phyloP scores from a whole-genome alignment of 192 early-diverging fungal species.

The Podila epigama region DNA sequence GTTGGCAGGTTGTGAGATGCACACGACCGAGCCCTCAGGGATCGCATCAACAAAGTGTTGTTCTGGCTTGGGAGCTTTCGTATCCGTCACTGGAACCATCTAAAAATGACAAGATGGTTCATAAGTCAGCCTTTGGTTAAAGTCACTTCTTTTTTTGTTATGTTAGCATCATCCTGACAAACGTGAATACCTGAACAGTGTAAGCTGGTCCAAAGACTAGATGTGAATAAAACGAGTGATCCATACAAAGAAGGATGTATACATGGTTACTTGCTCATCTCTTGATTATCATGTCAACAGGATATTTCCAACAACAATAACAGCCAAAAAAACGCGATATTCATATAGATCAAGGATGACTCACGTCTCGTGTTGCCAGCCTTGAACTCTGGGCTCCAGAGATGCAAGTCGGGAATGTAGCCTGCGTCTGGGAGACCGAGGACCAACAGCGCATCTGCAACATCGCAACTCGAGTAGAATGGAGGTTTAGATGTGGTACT shows the following conservation, averaged over 20 bases:
- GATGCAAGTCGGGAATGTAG: conserved; percentile 62
- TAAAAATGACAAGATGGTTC: conserved; percentile 14
- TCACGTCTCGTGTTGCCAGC: conserved; percentile 50
- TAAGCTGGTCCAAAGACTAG: conserved; percentile 65
- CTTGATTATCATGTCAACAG: no score
- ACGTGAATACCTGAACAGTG: conserved; percentile 59
- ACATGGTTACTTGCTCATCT: no score
- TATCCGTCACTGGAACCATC: conserved; percentile 55
- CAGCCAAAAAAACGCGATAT: no score
- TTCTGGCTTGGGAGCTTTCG: conserved; percentile 45
- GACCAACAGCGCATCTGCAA: conserved; percentile 61
- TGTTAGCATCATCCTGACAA: no score
- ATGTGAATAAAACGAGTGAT: background rate
- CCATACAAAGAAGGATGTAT: background rate
- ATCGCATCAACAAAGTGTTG: conserved; percentile 57
- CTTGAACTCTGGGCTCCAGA: conserved; percentile 61
- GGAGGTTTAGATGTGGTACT: conserved; percentile 6
- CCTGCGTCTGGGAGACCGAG: conserved; percentile 56
- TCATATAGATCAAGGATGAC: no score
- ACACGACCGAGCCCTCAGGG: conserved; percentile 54
- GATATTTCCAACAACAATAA: no score
- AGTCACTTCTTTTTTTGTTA: background rate
- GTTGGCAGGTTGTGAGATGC: conserved; percentile 61
- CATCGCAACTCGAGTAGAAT: conserved; percentile 44
- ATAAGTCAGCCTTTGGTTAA: background rate